phyloP scores from a whole-genome alignment of 2,329 filamentous ascomycete species.

The Botrytis tulipae region DNA sequence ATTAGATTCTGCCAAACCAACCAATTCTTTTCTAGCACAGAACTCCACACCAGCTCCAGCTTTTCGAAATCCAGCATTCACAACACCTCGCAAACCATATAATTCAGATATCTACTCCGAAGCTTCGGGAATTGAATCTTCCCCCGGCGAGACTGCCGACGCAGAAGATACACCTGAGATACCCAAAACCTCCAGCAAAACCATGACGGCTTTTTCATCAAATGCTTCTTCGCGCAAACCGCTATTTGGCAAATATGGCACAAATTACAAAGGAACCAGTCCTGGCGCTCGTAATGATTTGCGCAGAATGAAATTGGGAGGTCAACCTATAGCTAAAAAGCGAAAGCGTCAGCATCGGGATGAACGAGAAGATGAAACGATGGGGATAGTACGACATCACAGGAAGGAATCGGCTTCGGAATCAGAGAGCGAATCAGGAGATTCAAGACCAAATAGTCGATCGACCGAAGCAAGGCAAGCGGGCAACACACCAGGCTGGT shows the following conservation, averaged over 20 bases:
- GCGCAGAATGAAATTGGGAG: conserved; percentile 44
- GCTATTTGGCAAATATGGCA: conserved; percentile 44
- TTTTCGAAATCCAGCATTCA: conserved; percentile 64
- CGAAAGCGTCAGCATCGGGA: conserved; percentile 47
- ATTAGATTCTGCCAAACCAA: conserved; percentile 43
- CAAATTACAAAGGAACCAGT: conserved; percentile 41
- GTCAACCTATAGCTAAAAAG: conserved; percentile 47
- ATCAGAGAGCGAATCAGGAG: conserved; percentile 41
- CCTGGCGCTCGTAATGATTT: conserved; percentile 57
- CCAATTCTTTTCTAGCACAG: conserved; percentile 46
- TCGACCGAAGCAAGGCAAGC: conserved; percentile 37
- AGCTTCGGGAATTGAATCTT: conserved; percentile 57
- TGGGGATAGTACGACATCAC: conserved; percentile 37
- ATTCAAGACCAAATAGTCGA: conserved; percentile 34
- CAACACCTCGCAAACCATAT: conserved; percentile 58
- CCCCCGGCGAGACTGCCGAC: conserved; percentile 56
- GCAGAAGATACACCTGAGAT: conserved; percentile 49
- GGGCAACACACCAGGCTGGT: conserved; percentile 36
- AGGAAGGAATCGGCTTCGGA: conserved; percentile 41
- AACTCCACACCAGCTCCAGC: conserved; percentile 48
- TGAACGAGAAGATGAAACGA: conserved; percentile 27
- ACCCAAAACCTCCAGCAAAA: conserved; percentile 49
- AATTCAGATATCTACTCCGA: conserved; percentile 56
- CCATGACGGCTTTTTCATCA: conserved; percentile 51
- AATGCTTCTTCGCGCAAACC: conserved; percentile 46